Percentiles rank a stretch among this genome's conserved stretches.
Conservation (phyloP, 768 basidiomycete species). For the Tricholoma terreum region DNA sequence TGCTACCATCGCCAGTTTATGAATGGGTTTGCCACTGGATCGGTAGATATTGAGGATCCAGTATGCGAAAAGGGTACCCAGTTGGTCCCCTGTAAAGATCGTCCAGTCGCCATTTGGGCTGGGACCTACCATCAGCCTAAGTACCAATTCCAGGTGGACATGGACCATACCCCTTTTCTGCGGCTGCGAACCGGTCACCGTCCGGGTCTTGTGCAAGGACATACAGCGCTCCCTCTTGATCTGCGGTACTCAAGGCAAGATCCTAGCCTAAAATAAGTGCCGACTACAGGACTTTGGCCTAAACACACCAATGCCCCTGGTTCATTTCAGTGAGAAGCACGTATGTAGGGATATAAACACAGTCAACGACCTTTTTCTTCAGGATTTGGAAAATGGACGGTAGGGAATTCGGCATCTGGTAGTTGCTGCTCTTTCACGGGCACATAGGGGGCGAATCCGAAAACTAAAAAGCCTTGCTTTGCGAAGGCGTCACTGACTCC, state of each 20-base stretch:
- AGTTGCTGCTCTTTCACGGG: conserved; percentile 63
- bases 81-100: conserved; percentile 81
- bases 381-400: conserved; percentile 84
- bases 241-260: conserved; percentile 64
- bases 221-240: conserved; percentile 48
- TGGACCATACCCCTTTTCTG: conserved; percentile 54
- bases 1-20: conserved; percentile 79
- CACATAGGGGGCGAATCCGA: conserved; percentile 57
- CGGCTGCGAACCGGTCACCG: conserved; percentile 78
- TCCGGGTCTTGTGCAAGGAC: conserved; percentile 91
- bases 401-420: conserved; percentile 85
- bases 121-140: neutral
- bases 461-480: conserved; percentile 50
- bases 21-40: conserved; percentile 39
- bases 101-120: conserved; percentile 59
- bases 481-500: conserved; percentile 77
- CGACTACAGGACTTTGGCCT: too few species aligned
- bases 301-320: conserved; percentile 47
- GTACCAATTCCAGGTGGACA: conserved; percentile 1
- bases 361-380: conserved; percentile 71
- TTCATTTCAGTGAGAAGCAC: neutral
- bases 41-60: conserved; percentile 42
- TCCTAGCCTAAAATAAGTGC: conserved; percentile 44
- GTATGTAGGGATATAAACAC: neutral
- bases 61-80: conserved; percentile 55